Conservation (phyloP, 1,139 yeast genomes). For the Protomyces inundatus region DNA sequence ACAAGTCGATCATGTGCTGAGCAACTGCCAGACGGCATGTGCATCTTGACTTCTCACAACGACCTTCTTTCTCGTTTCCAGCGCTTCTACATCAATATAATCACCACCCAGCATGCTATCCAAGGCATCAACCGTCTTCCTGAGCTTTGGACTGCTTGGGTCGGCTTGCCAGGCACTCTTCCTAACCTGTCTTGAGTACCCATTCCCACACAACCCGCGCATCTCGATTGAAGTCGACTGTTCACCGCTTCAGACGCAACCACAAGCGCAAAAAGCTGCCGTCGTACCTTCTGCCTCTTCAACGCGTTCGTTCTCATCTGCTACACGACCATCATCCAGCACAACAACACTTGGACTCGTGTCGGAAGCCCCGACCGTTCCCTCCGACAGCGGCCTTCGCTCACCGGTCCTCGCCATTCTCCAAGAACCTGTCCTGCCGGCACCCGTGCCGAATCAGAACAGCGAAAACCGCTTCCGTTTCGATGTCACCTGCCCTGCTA, state of each 20-base stretch:
- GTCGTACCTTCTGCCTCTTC: not conserved
- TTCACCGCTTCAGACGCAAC: not conserved
- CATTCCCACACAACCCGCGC: slow-evolving; percentile 6
- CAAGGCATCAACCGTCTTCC: too few species aligned
- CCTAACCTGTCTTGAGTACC: slow-evolving; percentile 10
- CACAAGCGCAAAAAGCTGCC: not conserved
- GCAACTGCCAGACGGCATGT: too few species aligned
- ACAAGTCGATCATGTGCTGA: too few species aligned
- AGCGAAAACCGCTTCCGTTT: slow-evolving; percentile 8
- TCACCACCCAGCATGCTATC: too few species aligned
- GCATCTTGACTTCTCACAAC: too few species aligned
- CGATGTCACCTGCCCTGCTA: slow-evolving; percentile 1
- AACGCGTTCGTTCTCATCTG: not conserved
- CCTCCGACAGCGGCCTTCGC: not conserved
- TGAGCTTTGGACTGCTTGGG: too few species aligned
- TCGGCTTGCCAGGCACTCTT: not conserved
- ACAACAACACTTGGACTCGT: not conserved
- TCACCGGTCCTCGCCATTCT: slow-evolving; percentile 16
- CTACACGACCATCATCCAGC: too few species aligned
- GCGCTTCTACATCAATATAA: too few species aligned
- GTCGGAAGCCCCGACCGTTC: not conserved
- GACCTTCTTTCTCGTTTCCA: too few species aligned
- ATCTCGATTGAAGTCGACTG: slow-evolving; percentile 3
- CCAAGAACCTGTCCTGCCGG: not conserved
- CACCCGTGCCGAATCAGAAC: slow-evolving; percentile 5